Base-by-base conservation (phyloP, 148 eudicot species). In the Limonium bicolor region DNA sequence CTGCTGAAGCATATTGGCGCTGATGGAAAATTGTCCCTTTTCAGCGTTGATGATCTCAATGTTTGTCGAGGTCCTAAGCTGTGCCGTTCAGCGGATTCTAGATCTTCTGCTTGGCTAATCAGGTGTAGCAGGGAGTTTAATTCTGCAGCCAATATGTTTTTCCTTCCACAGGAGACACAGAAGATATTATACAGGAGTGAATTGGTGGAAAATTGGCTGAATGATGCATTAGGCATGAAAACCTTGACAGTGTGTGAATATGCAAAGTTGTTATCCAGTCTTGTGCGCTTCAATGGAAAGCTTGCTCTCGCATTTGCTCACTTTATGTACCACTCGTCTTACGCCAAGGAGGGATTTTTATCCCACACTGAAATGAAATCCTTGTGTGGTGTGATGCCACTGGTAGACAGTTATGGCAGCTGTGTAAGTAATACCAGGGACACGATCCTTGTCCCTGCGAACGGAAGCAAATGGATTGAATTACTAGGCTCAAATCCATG, bases 401-500 rank as follows among this genome's bases (percentile, higher is more conserved):
- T 77, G 2, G 52, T 76, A 12, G 62, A 73, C 35, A 54, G 50
- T 5, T 64, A 58, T 51, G 73, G 78, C 6, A n/a, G 21, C 8
- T n/a, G n/a, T n/a, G 49, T 76, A 30, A 37, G 22, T 26, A 13
- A n/a, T 9, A 0, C 3, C 5, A 36, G 60, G 28, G 31, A 42
- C 15, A 61, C 56, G 20, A 68, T 67, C 33, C 72, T 80, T 46
- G 68, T 80, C 42, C 92, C 92, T 33, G 73, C 84, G 0, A 62
- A 58, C 3, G 73, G 66, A 11, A 81, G 93, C 70, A 64, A 61
- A 35, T 82, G 86, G 86, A 61, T 69, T 2, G 61, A 63, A 27
- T 48, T 82, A 34, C 42, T 74, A n/a, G 76, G 78, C 36, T 66
- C 76, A 20, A 71, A 74, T 59, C 72, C 71, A 5, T 82, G 86